Evolutionary conservation across 1,139 yeast genomes (phyloP), one percentile per base, ranked within the genome.

Genomic region (Sugiyamaella paludigena): DNA sequence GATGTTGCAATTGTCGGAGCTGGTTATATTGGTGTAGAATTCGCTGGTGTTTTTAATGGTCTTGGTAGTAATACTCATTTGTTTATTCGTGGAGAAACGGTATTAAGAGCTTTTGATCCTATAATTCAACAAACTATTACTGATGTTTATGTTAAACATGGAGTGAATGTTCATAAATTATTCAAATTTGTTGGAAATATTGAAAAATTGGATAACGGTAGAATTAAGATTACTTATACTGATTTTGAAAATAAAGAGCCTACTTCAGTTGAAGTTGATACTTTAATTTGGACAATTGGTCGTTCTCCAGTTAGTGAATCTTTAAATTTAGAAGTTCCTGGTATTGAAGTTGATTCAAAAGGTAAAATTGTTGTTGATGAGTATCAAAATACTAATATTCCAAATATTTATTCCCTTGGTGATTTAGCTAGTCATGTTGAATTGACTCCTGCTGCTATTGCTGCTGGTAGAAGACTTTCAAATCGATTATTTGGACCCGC

Each of bases 371-470:
- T 78, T 45, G 95, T 80, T 37, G 95, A 94, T 66, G 96, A 88
- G 70, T 91, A 73, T 71, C 98, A 94, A 75, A 80, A 81, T 64
- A 84, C 97, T 9, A 74, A 80, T 47, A 79, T 85, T 54, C 75
- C 81, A 47, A 79, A 82, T 69, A 77, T 92, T 55, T 88, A 77
- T 66, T 84, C 98, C 1, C 75, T 92, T 47, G 99, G 99, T 64
- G 99, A 92, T 68, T 95, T 89, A 53, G 84, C 85, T 37, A 83
- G 84, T 51, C 62, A 63, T 33, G 85, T 86, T 45, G 98, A 92
- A 72, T 79, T 92, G 64, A 92, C 99, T 7, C 99, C 99, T 6
- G 98, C 89, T 41, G 98, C 98, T 42, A 92, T 92, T 74, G 98
- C 98, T 36, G 94, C 98, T 7, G 99, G 99, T 51, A 84, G 99